Evolutionary conservation across 2,329 filamentous ascomycete species (phyloP), one percentile per base, ranked within the genome.

Genomic region (Aspergillus calidoustus): DNA sequence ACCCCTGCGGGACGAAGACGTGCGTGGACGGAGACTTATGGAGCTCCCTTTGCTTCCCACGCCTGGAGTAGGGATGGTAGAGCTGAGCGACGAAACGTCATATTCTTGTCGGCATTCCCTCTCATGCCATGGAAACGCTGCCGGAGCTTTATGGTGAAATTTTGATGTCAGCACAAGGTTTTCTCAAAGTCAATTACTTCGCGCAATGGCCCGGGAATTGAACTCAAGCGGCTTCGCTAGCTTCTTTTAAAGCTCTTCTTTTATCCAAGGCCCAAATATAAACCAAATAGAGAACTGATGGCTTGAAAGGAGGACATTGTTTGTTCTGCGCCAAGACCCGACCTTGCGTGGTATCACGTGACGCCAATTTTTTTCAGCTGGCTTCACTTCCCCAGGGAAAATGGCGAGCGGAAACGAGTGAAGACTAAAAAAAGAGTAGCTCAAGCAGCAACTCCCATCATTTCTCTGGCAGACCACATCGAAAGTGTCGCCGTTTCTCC

Each of bases 301-400:
- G 9, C 19, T n/a, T 28, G 4, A 23, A 13, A 15, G 15, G 11
- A 41, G 15, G 13, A 41, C 34, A 15, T 52, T 53, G 46, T 56
- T 57, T 61, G 58, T 46, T 47, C 44, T 34, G 23, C 55, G 64
- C 62, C 64, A 64, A 65, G 66, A 63, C 41, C 47, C 51, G 34
- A 44, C 59, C 63, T 58, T 62, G 54, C 60, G 44, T 53, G 2
- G 0, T 2, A n/a, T 67, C 66, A 68, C 66, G 66, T 68, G 66
- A 68, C 51, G 3, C 55, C 62, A 47, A 56, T 63, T 67, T 67
- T 66, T 64, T 63, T 54, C 57, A 41, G 57, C 48, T 52, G 22
- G 48, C 53, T 59, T 47, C 47, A 57, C 51, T 59, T 62, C 60
- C 43, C 49, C 54, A 56, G 52, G 56, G 53, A 56, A 63, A 65